These are phyloP conservation scores for Puya raimondii DNA, from an alignment of 176 grass and related monocot genomes.

Conservation along the genomic window DNA sequence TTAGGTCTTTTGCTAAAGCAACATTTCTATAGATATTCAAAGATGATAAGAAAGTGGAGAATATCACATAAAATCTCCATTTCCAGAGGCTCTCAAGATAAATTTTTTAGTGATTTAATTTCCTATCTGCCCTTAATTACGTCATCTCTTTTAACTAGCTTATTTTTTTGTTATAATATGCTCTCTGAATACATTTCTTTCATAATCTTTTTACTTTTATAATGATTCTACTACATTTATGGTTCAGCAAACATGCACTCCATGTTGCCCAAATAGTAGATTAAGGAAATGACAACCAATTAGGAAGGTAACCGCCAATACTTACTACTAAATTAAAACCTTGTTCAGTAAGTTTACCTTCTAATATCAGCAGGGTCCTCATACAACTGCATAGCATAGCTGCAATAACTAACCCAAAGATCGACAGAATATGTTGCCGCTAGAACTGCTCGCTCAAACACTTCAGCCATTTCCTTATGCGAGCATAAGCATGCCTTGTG, in stretches of 20 bases:
- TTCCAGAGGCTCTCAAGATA: no score
- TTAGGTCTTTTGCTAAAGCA: no score
- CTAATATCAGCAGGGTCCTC: slow-evolving; percentile 66
- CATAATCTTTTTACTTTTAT: not conserved
- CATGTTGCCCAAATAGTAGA: not conserved
- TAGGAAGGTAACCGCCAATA: not conserved
- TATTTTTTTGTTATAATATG: no score
- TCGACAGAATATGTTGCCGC: slow-evolving; percentile 50
- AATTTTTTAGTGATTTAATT: no score
- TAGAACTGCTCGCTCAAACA: slow-evolving; percentile 67
- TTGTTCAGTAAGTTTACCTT: slow-evolving; percentile 45
- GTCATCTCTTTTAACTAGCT: no score
- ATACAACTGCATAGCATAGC: slow-evolving; percentile 45
- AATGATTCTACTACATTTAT: not conserved
- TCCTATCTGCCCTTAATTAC: no score
- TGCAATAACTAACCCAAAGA: slow-evolving; percentile 83
- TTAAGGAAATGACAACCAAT: slow-evolving; percentile 1
- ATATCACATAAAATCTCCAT: no score
- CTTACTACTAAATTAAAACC: not conserved
- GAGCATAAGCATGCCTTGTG: slow-evolving; percentile 54
- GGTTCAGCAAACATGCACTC: not conserved
- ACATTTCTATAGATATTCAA: no score
- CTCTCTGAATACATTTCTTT: not conserved
- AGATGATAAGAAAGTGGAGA: no score
- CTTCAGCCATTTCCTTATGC: slow-evolving; percentile 36